A percentile compares a stretch with the other conserved stretches of the same genome.
These are phyloP conservation scores for Auriscalpium microsporum DNA, from an alignment of 768 basidiomycete genomes.

Conservation along the genomic window DNA sequence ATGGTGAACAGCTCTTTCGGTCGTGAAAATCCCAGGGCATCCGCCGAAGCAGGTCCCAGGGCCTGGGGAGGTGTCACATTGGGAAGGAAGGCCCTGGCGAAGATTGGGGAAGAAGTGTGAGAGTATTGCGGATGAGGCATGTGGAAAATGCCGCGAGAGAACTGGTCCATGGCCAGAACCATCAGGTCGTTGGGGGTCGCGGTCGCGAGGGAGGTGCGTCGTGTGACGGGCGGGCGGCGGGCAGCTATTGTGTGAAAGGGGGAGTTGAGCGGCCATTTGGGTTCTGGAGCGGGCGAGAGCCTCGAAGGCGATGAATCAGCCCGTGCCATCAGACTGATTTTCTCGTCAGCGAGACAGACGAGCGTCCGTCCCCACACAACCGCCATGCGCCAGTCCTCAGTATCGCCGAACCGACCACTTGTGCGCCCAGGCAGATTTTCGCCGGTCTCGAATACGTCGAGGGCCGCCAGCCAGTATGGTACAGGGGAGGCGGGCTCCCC, in stretches of 20 bases:
- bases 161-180: slow-evolving; percentile 59
- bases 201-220: slow-evolving; percentile 36
- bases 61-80: background rate
- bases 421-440: slow-evolving; percentile 47
- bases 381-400: slow-evolving; percentile 63
- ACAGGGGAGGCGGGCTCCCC: slow-evolving; percentile 46
- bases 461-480: slow-evolving; percentile 58
- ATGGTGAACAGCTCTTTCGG: slow-evolving; percentile 55
- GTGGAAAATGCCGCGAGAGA: slow-evolving; percentile 60
- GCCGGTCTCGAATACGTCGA: slow-evolving; percentile 64
- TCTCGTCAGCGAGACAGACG: slow-evolving; percentile 50
- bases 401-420: slow-evolving; percentile 3
- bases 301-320: slow-evolving; percentile 6
- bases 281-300: slow-evolving; percentile 25
- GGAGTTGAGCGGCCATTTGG: slow-evolving; percentile 42
- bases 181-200: slow-evolving; percentile 44
- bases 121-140: slow-evolving; percentile 47
- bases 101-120: slow-evolving; percentile 14
- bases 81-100: background rate
- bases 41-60: background rate
- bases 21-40: slow-evolving; percentile 35
- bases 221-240: slow-evolving; percentile 41
- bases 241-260: slow-evolving; percentile 42
- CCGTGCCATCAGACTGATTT: slow-evolving; percentile 19
- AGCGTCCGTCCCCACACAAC: slow-evolving; percentile 61